phyloP scores from a whole-genome alignment of 2,329 filamentous ascomycete species.

The Fusarium sp. region DNA sequence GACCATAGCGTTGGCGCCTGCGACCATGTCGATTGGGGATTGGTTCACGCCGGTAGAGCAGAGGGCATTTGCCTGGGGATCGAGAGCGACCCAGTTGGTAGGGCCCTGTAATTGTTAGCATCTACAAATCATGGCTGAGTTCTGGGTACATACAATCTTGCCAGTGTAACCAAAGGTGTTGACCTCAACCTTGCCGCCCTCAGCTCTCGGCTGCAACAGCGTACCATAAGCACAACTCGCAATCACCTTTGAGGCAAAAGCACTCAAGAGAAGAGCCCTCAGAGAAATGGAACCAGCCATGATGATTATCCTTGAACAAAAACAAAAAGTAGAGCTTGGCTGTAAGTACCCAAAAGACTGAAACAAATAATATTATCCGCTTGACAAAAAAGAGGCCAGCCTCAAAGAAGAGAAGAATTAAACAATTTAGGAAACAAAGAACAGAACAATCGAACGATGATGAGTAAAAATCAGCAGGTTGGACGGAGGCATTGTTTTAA shows the following conservation, averaged over 20 bases:
- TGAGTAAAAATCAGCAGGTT: conserved; percentile 25
- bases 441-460: conserved; percentile 29
- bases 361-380: conserved; percentile 15
- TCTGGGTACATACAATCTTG: neutral
- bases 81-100: conserved; percentile 62
- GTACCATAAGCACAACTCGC: conserved; percentile 56
- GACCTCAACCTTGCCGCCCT: conserved; percentile 45
- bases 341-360: neutral
- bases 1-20: conserved; percentile 40
- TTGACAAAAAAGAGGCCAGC: conserved; percentile 22
- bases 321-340: neutral
- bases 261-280: conserved; percentile 15
- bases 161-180: conserved; percentile 50
- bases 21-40: conserved; percentile 65
- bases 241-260: conserved; percentile 30
- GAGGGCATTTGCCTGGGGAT: conserved; percentile 52
- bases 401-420: conserved; percentile 15
- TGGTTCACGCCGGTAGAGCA: conserved; percentile 62
- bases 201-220: conserved; percentile 47
- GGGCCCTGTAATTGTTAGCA: conserved; percentile 51
- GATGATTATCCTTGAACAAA: neutral
- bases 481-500: conserved; percentile 13
- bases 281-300: conserved; percentile 27
- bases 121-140: conserved; percentile 6
- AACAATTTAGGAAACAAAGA: neutral